Percentiles rank a stretch among this genome's conserved stretches.
Conservation (phyloP, 306 rosid species). For the Quercus robur region DNA sequence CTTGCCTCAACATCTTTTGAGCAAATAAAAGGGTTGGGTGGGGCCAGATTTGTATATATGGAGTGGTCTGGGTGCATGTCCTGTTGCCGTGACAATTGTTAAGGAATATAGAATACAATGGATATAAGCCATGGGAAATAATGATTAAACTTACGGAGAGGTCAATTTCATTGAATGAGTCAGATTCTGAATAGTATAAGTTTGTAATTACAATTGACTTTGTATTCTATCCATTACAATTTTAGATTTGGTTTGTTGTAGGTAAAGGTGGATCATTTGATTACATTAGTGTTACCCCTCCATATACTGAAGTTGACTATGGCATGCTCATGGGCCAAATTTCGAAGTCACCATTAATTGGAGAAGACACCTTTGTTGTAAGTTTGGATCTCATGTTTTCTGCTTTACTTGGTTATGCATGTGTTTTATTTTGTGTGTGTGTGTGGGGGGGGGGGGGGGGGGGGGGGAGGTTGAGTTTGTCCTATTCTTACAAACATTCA, state of each 20-base stretch:
- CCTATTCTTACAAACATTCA: constrained; percentile 1
- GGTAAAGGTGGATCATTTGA: constrained; percentile 69
- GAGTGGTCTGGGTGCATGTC: background rate
- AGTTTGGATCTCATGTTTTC: constrained; percentile 22
- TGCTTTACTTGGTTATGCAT: constrained; percentile 7
- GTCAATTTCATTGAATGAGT: background rate
- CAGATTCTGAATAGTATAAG: background rate
- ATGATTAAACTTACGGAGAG: background rate
- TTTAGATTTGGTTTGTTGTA: constrained; percentile 28
- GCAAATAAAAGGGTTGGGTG: background rate
- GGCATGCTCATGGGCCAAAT: constrained; percentile 69
- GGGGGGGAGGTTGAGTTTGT: background rate
- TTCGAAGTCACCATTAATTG: constrained; percentile 68
- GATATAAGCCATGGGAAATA: background rate
- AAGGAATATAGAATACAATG: background rate
- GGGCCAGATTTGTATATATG: background rate
- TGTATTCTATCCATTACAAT: constrained; percentile 6
- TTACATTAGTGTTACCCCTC: constrained; percentile 95
- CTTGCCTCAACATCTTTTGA: background rate
- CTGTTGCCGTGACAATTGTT: background rate
- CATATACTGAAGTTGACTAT: constrained; percentile 82
- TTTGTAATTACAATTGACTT: background rate
- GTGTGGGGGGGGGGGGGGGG: no score
- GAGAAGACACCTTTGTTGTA: constrained; percentile 80
- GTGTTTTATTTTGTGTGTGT: background rate